Base-by-base conservation (phyloP, 1,284 basidiomycete genomes). In the Tranzscheliella williamsii region DNA sequence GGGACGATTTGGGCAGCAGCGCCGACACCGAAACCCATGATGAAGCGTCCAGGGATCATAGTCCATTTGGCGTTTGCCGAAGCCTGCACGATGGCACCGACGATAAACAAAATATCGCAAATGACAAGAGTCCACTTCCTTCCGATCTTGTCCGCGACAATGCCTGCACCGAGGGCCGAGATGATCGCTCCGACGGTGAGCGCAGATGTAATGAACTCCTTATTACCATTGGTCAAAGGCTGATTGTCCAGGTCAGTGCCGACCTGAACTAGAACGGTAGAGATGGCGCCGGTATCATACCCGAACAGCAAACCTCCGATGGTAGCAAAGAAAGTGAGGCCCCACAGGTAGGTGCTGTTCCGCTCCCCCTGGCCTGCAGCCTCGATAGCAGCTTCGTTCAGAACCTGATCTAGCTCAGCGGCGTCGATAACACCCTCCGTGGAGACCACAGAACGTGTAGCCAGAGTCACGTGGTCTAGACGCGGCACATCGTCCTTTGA, bases 21-120 rank as follows among this genome's bases (percentile, higher is more conserved):
- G 1, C 77, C 72, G 21, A 79, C 75, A 4, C 75, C 79, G 8
- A 78, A 38, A 3, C 80, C 81, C 18, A 81, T 71, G 5, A 81
- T 40, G 21, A 81, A 64, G 5, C 80, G 70, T 12, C 77, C 80
- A 6, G 73, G 75, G 31, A 78, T 68, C 31, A 80, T 51, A 40
- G 72, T 77, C 20, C 73, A 58, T 18, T 79, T 70, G 45, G 70
- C 73, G 23, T 75, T 74, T 11, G 77, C 40, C 0, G 57, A 61
- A 17, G 76, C 76, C 52, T 79, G 78, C 23, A 80, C 58, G 33
- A 80, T 35, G 5, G 79, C 79, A 22, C 79, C 79, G 42, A 76
- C 18, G 42, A 66, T 42, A 35, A 76, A 76, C 17, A 76, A 34
- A 45, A 69, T 53, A 8, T 67, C 68, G 22, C 68, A 65, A 16